Evolutionary conservation across 2,329 filamentous ascomycete species (phyloP), one percentile per base, ranked within the genome.

Genomic region (Beauveria sp.): DNA sequence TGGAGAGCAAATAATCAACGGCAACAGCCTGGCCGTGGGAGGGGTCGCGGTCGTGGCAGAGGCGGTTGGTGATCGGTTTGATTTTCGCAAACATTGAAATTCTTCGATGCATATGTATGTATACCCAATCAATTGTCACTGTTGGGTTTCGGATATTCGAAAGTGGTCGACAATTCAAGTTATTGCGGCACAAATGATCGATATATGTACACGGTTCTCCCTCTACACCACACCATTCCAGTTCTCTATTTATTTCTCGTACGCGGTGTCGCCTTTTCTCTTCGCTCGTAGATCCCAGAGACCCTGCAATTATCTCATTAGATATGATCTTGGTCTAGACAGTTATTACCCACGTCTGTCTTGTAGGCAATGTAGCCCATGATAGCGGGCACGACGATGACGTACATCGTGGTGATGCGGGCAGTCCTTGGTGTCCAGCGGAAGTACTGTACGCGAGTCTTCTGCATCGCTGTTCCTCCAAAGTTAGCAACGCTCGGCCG

Each of bases 361-460:
- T 84, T 86, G 74, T 90, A 96, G 62, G 86, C 91, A 61, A 90
- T 71, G 71, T 87, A 86, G 52, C 86, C 86, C 67, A 96, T 69
- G 62, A 89, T 79, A 46, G 78, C 75, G 8, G 95, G 95, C 49
- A 97, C 83, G 59, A 87, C 78, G 40, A 86, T 78, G 62, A 89
- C 83, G 75, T 93, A 97, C 66, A 88, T 80, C 72, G 97, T 85
- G 5, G 88, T 87, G 70, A 97, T 76, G 78, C 85, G 86, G 34
- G 91, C 91, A 51, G 91, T 96, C 70, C 89, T 83, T 58, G 86
- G 84, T 42, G 89, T 98, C 91, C 91, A 98, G 75, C 91, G 85
- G 84, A 98, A 99, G 84, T 91, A 96, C 78, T 91, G 91, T 84
- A 93, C 88, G 67, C 95, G 89, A 80, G 90, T 91, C 71, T 84